Base-by-base conservation (phyloP, 352 stramenopile genomes). In the Pythium utonaiense region DNA sequence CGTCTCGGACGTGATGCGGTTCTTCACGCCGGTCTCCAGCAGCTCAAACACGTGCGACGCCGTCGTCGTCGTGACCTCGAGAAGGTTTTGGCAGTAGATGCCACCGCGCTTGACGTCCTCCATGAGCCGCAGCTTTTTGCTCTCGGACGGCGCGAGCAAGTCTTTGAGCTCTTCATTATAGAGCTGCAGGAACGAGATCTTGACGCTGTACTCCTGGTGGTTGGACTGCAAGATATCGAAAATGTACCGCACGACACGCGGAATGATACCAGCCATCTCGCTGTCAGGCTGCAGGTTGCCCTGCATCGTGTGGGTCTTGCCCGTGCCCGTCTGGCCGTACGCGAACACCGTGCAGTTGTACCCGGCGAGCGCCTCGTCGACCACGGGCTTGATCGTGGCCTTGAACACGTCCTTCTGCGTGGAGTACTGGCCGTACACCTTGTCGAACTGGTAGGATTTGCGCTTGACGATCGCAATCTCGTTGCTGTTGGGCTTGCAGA, bases 231-330 rank as follows among this genome's bases (percentile, higher is more conserved):
- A 72, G 24, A 88, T 73, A 41, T 98, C 83, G 53, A 99, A 99
- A 55, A 99, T 99, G 45, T 88, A 91, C 51, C 82, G 72, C 17
- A 98, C 90, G 28, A 86, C 88, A 27, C 96, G 85, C 17, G 96
- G 97, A 64, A 99, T 98, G 36, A 99, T 97, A 14, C 96, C 97
- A 13, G 89, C 90, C 9, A 77, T 74, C 52, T 98, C 92, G 33
- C 90, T 71, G 59, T 87, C 83, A 0, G 89, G 79, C 38, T 75
- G 72, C n/a, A 99, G 60, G 10, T 89, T 80, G 33, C 96, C 96
- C 73, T 99, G 96, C 94, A 99, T 99, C 3, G 97, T 99, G 77
- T 98, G 93, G 38, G 97, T 99, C 78, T 99, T 99, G 36, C 97
- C 96, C 17, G 96, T 98, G 38, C 96, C 95, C 3, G 86, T 97